Base-by-base conservation (phyloP, 352 stramenopile species). In the Globisporangium apiculatum region DNA sequence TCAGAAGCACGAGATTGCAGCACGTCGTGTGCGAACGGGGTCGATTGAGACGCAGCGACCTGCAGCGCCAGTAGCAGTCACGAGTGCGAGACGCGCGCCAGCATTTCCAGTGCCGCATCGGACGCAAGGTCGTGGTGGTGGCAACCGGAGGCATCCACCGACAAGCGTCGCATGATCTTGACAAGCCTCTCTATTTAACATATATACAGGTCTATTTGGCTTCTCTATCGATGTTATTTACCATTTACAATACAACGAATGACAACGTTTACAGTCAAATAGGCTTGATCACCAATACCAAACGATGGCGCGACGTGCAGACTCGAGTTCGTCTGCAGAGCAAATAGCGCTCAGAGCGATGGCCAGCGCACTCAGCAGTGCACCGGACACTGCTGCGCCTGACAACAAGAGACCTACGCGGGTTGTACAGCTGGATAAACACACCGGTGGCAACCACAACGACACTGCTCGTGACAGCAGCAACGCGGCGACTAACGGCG, bases 371-470 rank as follows among this genome's bases (percentile, higher is more conserved):
- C 46, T 62, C 14, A 43, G 9, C 17, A 43, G 47, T 1, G 24
- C 42, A 15, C 5, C 51, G 12, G 36, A 36, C 4, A 8, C 38
- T 38, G n/a, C 3, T 43, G 35, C 42, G 24, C 51, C 71, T 48
- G 52, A n/a, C n/a, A n/a, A n/a, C n/a, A n/a, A n/a, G n/a, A n/a
- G n/a, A n/a, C n/a, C n/a, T 31, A 55, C 67, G 14, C 74, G 71
- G 14, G 64, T 83, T 18, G 75, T 86, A 57, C 79, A 31, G 24
- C 24, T 31, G 24, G 2, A 31, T 31, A 31, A 31, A 31, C 24
- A 31, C 24, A 31, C 24, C 24, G 24, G 24, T 31, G 24, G 24
- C 24, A 31, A 31, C 24, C 24, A 31, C 24, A 31, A 31, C 24
- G 24, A 31, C 24, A 31, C 24, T 31, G 24, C 24, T 31, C 24